phyloP scores from a whole-genome alignment of 2,329 filamentous ascomycete genomes.

The Exophiala spinifera region DNA sequence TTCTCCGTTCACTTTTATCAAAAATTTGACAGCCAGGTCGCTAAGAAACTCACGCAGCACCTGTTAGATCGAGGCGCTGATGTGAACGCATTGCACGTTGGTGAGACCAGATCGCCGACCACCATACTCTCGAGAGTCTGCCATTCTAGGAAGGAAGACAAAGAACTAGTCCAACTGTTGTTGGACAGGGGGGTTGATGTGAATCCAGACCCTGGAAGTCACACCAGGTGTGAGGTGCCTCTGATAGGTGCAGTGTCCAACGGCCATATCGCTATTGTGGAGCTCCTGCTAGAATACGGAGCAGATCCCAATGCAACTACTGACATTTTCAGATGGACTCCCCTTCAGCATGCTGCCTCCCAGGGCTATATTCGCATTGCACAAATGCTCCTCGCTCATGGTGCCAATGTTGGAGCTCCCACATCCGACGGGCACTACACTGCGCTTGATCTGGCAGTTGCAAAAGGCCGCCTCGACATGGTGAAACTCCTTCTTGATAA shows the following conservation, averaged over 20 bases:
- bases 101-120: too few relatives aligned
- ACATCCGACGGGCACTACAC: slow-evolving; percentile 27
- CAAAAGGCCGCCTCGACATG: slow-evolving; percentile 18
- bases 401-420: slow-evolving; percentile 30
- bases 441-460: slow-evolving; percentile 34
- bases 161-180: too few relatives aligned
- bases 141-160: too few relatives aligned
- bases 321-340: slow-evolving; percentile 20
- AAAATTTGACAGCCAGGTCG: too few relatives aligned
- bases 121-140: too few relatives aligned
- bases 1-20: too few relatives aligned
- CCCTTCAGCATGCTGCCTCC: slow-evolving; percentile 30
- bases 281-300: slow-evolving; percentile 27
- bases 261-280: slow-evolving; percentile 25
- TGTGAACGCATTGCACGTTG: too few relatives aligned
- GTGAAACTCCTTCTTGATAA: slow-evolving; percentile 18
- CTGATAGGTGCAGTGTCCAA: not conserved
- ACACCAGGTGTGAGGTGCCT: too few relatives aligned
- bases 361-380: slow-evolving; percentile 24
- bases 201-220: too few relatives aligned
- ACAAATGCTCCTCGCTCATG: slow-evolving; percentile 24
- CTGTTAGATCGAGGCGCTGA: too few relatives aligned
- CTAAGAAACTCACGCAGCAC: too few relatives aligned
- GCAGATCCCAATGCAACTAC: slow-evolving; percentile 27
- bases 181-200: too few relatives aligned